Evolutionary conservation across 148 eudicot genomes (phyloP).

Genomic region (Rhododendron ovatum): DNA sequence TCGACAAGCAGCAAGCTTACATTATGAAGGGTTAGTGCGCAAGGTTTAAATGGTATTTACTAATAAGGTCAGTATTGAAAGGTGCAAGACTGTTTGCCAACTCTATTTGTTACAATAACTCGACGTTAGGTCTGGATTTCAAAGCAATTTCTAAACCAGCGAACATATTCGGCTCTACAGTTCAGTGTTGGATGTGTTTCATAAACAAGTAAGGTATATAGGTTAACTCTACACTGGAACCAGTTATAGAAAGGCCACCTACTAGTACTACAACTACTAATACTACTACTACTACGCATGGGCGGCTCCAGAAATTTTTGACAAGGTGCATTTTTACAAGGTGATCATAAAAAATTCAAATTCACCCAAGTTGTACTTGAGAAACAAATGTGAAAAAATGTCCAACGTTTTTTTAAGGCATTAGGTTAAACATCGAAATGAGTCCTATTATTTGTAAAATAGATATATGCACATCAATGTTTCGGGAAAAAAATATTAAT

Average conservation of each 20-base stretch:
- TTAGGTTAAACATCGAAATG: too few relatives aligned
- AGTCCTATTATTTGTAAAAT: too few relatives aligned
- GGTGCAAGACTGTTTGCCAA: neutral
- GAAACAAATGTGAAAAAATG: too few relatives aligned
- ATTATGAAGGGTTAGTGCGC: neutral
- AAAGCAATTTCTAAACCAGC: neutral
- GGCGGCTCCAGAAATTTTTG: too few relatives aligned
- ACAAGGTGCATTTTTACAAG: too few relatives aligned
- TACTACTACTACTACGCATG: too few relatives aligned
- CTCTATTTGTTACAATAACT: neutral
- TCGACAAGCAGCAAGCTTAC: neutral
- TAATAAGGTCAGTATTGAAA: neutral
- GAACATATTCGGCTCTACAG: neutral
- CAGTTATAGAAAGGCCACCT: neutral
- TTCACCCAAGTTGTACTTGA: too few relatives aligned
- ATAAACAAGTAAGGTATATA: neutral
- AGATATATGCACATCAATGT: too few relatives aligned
- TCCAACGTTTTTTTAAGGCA: too few relatives aligned
- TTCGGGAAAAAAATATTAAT: too few relatives aligned
- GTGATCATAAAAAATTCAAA: too few relatives aligned
- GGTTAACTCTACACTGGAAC: neutral
- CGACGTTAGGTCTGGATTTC: neutral
- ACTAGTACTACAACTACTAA: neutral
- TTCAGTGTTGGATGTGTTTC: neutral
- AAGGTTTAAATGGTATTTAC: neutral